Conservation (phyloP, 2,329 filamentous ascomycete species). For the Thielaviopsis musarum region DNA sequence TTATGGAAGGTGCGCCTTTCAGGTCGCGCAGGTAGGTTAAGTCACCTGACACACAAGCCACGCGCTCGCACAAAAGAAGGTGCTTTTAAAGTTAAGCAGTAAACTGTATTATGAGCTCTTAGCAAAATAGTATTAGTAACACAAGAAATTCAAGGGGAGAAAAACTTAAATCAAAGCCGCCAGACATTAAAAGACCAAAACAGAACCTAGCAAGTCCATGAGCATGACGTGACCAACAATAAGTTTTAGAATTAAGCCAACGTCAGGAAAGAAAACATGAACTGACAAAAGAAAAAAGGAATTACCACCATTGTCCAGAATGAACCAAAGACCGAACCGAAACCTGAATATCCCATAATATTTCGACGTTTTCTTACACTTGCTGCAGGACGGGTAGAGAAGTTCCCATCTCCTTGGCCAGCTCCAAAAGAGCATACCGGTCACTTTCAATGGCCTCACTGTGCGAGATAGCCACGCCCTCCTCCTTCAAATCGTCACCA, state of each 20-base stretch:
- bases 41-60: no score
- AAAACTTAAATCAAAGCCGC: no score
- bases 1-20: no score
- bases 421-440: neutral
- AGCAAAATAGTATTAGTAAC: no score
- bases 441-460: neutral
- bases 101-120: no score
- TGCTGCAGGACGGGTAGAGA: neutral
- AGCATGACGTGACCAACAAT: neutral
- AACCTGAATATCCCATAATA: neutral
- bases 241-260: no score
- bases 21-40: no score
- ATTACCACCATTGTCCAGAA: neutral
- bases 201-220: neutral
- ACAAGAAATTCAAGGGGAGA: no score
- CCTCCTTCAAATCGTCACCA: neutral
- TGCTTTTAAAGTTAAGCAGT: no score
- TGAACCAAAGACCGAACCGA: neutral
- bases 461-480: neutral
- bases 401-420: neutral
- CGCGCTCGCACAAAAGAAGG: no score
- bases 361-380: neutral
- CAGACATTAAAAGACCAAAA: neutral
- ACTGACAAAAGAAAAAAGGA: neutral
- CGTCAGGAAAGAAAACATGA: no score